A percentile compares a stretch with the other conserved stretches of the same genome.
phyloP scores from a whole-genome alignment of 2,329 filamentous ascomycete species.

The Aspergillus intermedius region DNA sequence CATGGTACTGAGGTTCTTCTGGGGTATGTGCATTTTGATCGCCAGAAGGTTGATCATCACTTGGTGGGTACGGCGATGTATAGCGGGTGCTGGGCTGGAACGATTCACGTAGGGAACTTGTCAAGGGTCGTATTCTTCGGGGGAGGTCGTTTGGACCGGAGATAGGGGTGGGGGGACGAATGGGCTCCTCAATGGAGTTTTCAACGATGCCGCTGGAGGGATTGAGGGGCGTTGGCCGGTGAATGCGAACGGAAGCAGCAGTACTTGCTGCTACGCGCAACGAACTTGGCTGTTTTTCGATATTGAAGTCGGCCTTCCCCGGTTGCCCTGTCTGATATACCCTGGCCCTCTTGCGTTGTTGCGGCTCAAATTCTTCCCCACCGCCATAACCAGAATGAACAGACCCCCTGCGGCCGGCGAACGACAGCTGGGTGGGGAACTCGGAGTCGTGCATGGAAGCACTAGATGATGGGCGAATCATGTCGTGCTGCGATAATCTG shows the following conservation, averaged over 20 bases:
- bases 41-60: slow-evolving; percentile 29
- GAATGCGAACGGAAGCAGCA: slow-evolving; percentile 75
- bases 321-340: slow-evolving; percentile 66
- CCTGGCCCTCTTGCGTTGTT: slow-evolving; percentile 71
- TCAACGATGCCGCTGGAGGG: slow-evolving; percentile 26
- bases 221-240: slow-evolving; percentile 60
- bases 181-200: slow-evolving; percentile 36
- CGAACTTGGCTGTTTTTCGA: slow-evolving; percentile 69
- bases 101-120: slow-evolving; percentile 59
- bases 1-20: slow-evolving; percentile 45
- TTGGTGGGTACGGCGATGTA: slow-evolving; percentile 35
- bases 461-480: slow-evolving; percentile 56
- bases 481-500: slow-evolving; percentile 35
- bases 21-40: slow-evolving; percentile 46
- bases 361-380: slow-evolving; percentile 61
- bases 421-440: slow-evolving; percentile 19
- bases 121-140: slow-evolving; percentile 26
- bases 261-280: slow-evolving; percentile 86
- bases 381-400: slow-evolving; percentile 60
- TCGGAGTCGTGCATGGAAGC: slow-evolving; percentile 45
- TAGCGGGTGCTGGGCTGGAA: slow-evolving; percentile 40
- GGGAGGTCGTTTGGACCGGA: slow-evolving; percentile 24
- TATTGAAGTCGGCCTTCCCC: slow-evolving; percentile 58
- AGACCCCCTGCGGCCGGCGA: slow-evolving; percentile 28
- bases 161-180: slow-evolving; percentile 43